Evolutionary conservation across 208 protist genomes (phyloP).

Genomic region (Borovskyia barvae): DNA sequence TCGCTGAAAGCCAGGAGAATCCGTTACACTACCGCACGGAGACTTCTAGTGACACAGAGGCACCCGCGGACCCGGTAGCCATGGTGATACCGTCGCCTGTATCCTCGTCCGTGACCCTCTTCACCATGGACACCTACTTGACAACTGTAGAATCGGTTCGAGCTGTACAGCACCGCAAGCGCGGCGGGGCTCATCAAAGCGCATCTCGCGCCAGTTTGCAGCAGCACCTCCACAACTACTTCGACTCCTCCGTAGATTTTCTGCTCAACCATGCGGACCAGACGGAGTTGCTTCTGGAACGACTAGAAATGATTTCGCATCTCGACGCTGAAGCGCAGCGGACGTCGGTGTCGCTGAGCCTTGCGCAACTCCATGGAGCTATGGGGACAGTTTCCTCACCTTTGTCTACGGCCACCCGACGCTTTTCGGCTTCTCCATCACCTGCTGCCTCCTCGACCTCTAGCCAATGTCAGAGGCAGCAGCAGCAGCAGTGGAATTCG

Average conservation of each 20-base stretch:
- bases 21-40: too few species aligned
- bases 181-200: slow-evolving; percentile 17
- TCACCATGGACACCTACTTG: slow-evolving; percentile 27
- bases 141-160: slow-evolving; percentile 26
- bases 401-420: too few species aligned
- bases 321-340: slow-evolving; percentile 58
- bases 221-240: slow-evolving; percentile 52
- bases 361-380: slow-evolving; percentile 38
- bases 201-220: slow-evolving; percentile 35
- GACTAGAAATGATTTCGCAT: slow-evolving; percentile 66
- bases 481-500: slow-evolving; percentile 2
- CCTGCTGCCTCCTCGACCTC: background rate
- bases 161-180: slow-evolving; percentile 18
- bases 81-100: slow-evolving; percentile 7
- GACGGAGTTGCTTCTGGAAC: slow-evolving; percentile 53
- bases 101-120: slow-evolving; percentile 16
- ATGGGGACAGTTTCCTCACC: background rate
- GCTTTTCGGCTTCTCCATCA: background rate
- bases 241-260: slow-evolving; percentile 72
- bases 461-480: background rate
- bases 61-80: background rate
- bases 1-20: too few species aligned
- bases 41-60: too few species aligned
- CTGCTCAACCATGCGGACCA: slow-evolving; percentile 65
- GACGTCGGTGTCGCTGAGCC: slow-evolving; percentile 40